Evolutionary conservation across 768 basidiomycete genomes (phyloP), one percentile per base, ranked within the genome.

Genomic region (Psilocybe tampanensis): DNA sequence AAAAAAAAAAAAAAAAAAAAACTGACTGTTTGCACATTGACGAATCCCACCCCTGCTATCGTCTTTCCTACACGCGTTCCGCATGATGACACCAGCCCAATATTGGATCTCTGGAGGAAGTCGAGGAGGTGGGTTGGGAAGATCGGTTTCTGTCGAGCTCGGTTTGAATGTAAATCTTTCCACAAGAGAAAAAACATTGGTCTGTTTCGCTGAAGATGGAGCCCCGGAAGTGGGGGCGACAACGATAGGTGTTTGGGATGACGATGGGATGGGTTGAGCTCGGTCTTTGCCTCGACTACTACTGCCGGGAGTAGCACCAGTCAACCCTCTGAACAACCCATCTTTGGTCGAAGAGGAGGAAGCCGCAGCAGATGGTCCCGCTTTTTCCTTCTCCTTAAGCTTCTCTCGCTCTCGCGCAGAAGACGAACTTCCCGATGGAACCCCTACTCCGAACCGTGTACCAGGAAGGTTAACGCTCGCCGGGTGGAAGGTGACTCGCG

Each of bases 31-130:
- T 0, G 97, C 97, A 78, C 97, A 99, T 72, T 98, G 97, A 54
- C 97, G 75, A 60, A 98, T 95, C 11, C 97, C 97, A 51, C 95
- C 95, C 33, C 88, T 76, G 47, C 81, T 86, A 60, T 98, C 96
- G 64, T 98, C 97, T 76, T 99, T 98, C 69, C 96, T 79, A 74
- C 97, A 99, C 12, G 97, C 97, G 70, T 99, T 99, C 51, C 97
- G 83, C 97, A 98, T 99, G 67, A 98, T 97, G n/a, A 98, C 96
- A 2, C 95, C 94, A 0, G 96, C 97, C 97, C 97, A 98, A 66
- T 98, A 97, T 72, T 97, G 94, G 21, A 99, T 96, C 70, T 98
- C 96, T 9, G 81, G 78, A 0, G 95, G 94, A 7, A 95, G 74
- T 47, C 85, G 80, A 2, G 89, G 88, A 4, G 84, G 87, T 0